These are phyloP conservation scores for Ochetophila trinervis DNA, from an alignment of 306 rosid species.

Conservation along the genomic window DNA sequence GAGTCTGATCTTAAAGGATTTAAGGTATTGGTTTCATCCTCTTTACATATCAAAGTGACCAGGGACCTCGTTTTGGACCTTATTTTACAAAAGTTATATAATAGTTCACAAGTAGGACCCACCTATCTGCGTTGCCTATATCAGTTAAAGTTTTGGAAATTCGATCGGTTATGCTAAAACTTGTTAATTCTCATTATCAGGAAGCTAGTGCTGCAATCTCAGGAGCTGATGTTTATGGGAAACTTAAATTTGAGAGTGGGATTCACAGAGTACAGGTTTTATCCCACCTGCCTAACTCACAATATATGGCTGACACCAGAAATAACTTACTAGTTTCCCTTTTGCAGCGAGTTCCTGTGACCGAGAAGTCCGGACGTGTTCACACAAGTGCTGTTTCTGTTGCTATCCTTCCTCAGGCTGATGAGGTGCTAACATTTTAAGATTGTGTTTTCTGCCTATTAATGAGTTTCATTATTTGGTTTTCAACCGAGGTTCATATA, in stretches of 20 bases:
- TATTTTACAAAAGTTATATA: background rate
- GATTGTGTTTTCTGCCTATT: background rate
- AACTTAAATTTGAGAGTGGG: slow-evolving; percentile 94
- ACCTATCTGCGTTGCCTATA: background rate
- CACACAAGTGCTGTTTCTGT: slow-evolving; percentile 98
- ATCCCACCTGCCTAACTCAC: slow-evolving; percentile 19
- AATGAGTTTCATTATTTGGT: background rate
- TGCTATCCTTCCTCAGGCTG: slow-evolving; percentile 94
- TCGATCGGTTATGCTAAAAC: slow-evolving; percentile 2
- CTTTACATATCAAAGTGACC: slow-evolving; percentile 9
- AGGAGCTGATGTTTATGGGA: slow-evolving; percentile 74
- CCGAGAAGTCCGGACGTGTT: slow-evolving; percentile 87
- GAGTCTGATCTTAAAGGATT: slow-evolving; percentile 80
- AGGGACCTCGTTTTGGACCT: slow-evolving; percentile 1
- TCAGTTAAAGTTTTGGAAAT: background rate
- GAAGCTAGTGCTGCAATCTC: slow-evolving; percentile 90
- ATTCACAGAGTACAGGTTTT: slow-evolving; percentile 92
- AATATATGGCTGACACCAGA: slow-evolving; percentile 10
- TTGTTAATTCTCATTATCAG: slow-evolving; percentile 35
- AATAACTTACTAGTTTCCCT: slow-evolving; percentile 24
- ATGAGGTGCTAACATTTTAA: slow-evolving; percentile 50
- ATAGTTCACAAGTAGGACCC: background rate
- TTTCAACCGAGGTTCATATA: background rate
- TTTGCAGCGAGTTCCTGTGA: slow-evolving; percentile 82
- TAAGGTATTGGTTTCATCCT: slow-evolving; percentile 46